Percentiles rank a stretch among this genome's conserved stretches.
Evolutionary conservation across 2,329 filamentous ascomycete genomes (phyloP).

Genomic region (Orbilia brochopaga): DNA sequence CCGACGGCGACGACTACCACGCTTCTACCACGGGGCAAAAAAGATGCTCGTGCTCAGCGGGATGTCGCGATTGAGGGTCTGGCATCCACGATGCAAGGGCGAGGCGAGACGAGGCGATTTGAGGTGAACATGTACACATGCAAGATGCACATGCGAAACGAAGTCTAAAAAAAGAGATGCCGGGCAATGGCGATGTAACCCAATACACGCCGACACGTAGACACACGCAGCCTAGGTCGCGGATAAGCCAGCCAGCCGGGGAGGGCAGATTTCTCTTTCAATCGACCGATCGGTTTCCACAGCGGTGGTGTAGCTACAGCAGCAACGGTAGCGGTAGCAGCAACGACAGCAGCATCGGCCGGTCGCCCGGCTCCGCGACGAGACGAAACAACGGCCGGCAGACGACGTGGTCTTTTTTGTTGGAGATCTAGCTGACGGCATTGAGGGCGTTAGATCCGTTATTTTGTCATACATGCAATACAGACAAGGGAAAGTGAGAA

Average conservation of each 20-base stretch:
- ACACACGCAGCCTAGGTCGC: background rate
- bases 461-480: background rate
- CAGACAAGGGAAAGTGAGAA: background rate
- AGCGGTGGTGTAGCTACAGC: too few relatives aligned
- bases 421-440: background rate
- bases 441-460: slow-evolving; percentile 7
- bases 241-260: background rate
- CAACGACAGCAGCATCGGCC: background rate
- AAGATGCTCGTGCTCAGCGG: background rate
- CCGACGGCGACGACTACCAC: background rate
- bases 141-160: background rate
- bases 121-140: background rate
- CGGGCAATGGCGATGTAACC: background rate
- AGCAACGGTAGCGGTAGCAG: too few relatives aligned
- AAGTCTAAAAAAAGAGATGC: background rate
- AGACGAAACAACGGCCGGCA: background rate
- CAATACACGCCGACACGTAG: background rate
- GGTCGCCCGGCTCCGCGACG: slow-evolving; percentile 1
- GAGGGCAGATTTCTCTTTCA: background rate
- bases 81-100: slow-evolving; percentile 8
- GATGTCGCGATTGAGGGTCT: background rate
- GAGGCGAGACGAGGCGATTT: background rate
- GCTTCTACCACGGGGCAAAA: too few relatives aligned
- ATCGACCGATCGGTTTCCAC: background rate
- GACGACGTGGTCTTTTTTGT: slow-evolving; percentile 3